phyloP scores from a whole-genome alignment of 768 basidiomycete genomes.

The Mycena galopus region DNA sequence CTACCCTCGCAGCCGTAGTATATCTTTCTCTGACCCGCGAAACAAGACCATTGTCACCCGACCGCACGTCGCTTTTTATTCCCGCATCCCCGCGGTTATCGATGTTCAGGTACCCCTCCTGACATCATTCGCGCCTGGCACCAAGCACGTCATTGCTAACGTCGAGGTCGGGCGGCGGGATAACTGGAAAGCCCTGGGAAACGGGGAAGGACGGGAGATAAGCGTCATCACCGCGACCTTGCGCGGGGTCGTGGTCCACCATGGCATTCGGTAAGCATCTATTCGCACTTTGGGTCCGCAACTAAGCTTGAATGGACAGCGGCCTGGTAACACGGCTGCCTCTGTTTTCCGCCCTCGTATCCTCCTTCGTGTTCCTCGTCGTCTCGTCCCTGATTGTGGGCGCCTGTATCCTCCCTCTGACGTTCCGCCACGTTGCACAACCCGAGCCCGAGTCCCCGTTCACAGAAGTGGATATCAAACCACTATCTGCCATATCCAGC shows the following conservation, averaged over 20 bases:
- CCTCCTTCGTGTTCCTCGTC: conserved; percentile 60
- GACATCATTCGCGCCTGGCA: conserved; percentile 62
- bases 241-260: conserved; percentile 71
- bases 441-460: conserved; percentile 24
- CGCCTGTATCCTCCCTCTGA: conserved; percentile 65
- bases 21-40: conserved; percentile 24
- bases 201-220: conserved; percentile 80
- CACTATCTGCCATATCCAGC: conserved; percentile 20
- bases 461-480: conserved; percentile 8
- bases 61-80: conserved; percentile 55
- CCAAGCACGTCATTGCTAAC: conserved; percentile 63
- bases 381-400: conserved; percentile 62
- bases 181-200: conserved; percentile 77
- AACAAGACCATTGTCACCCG: conserved; percentile 72
- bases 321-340: conserved; percentile 82
- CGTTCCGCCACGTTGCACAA: conserved; percentile 40
- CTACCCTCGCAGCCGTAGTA: background rate
- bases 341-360: conserved; percentile 62
- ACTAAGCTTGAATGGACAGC: conserved; percentile 50
- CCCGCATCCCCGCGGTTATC: conserved; percentile 55
- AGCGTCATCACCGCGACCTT: conserved; percentile 74
- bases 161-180: conserved; percentile 84
- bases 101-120: conserved; percentile 70
- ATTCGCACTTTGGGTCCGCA: background rate
- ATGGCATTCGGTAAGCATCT: conserved; percentile 75